These are phyloP conservation scores for Beauveria rudraprayagi DNA, from an alignment of 2,329 filamentous ascomycete genomes.

Conservation along the genomic window DNA sequence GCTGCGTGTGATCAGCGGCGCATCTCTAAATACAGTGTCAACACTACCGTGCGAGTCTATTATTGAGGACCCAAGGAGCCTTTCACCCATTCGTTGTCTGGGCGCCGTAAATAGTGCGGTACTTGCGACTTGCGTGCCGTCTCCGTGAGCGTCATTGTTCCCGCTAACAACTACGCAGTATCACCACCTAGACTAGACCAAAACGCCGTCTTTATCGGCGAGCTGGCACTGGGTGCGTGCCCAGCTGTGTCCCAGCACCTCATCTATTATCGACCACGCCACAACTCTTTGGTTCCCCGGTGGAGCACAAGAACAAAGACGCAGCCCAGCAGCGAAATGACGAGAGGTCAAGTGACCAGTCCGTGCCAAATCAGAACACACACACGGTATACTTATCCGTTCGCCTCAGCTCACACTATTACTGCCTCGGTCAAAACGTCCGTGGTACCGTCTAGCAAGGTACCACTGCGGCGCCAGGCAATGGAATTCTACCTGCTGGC, in stretches of 20 bases:
- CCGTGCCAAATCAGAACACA: not conserved
- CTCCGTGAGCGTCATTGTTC: not conserved
- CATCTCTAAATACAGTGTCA: not conserved
- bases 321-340: slow-evolving; percentile 11
- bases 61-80: not conserved
- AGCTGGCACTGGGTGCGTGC: not conserved
- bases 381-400: slow-evolving; percentile 1
- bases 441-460: not conserved
- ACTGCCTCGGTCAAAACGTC: not conserved
- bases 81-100: not conserved
- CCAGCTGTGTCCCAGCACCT: not conserved
- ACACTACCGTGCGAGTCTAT: not conserved
- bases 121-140: not conserved
- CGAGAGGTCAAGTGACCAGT: slow-evolving; percentile 12
- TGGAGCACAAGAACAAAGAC: not conserved
- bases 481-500: not conserved
- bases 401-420: not conserved
- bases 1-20: not conserved
- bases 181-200: not conserved
- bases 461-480: not conserved
- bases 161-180: not conserved
- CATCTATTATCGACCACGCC: not conserved
- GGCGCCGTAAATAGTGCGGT: not conserved
- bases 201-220: not conserved
- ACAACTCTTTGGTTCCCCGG: not conserved